Evolutionary conservation across 495 filamentous ascomycete genomes (phyloP).

Genomic region (Parachaetomium inaequale): DNA sequence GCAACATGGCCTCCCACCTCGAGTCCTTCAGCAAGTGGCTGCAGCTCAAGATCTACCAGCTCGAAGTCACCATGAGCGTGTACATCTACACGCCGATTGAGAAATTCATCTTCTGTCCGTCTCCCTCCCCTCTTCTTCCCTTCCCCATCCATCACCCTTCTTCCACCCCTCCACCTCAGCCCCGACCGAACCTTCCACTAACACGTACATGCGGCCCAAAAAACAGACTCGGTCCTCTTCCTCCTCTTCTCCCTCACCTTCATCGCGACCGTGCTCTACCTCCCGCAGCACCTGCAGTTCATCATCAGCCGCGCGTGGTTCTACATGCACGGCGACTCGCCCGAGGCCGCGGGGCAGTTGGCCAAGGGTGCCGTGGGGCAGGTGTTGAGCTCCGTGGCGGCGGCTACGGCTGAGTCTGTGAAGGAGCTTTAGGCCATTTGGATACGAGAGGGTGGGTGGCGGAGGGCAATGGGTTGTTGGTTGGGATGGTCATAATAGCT

Average conservation of each 20-base stretch:
- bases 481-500: too few relatives aligned
- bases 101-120: slow-evolving; percentile 47
- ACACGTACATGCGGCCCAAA: neutral
- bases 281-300: slow-evolving; percentile 79
- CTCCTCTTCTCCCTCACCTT: slow-evolving; percentile 79
- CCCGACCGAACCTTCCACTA: neutral
- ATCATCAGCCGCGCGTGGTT: slow-evolving; percentile 84
- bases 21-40: slow-evolving; percentile 46
- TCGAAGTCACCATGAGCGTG: slow-evolving; percentile 46
- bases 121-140: slow-evolving; percentile 3
- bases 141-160: neutral
- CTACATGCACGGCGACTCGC: slow-evolving; percentile 75
- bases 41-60: slow-evolving; percentile 48
- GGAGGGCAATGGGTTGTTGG: neutral
- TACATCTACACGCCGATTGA: slow-evolving; percentile 48
- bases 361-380: slow-evolving; percentile 30
- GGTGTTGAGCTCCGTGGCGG: slow-evolving; percentile 30
- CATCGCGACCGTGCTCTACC: slow-evolving; percentile 82
- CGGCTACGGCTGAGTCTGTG: slow-evolving; percentile 29
- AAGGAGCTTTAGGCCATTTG: slow-evolving; percentile 35
- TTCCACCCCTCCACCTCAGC: neutral
- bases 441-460: neutral
- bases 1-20: slow-evolving; percentile 27
- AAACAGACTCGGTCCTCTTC: slow-evolving; percentile 82
- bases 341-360: slow-evolving; percentile 23